phyloP scores from a whole-genome alignment of 495 filamentous ascomycete species.

The Podospora sp. region DNA sequence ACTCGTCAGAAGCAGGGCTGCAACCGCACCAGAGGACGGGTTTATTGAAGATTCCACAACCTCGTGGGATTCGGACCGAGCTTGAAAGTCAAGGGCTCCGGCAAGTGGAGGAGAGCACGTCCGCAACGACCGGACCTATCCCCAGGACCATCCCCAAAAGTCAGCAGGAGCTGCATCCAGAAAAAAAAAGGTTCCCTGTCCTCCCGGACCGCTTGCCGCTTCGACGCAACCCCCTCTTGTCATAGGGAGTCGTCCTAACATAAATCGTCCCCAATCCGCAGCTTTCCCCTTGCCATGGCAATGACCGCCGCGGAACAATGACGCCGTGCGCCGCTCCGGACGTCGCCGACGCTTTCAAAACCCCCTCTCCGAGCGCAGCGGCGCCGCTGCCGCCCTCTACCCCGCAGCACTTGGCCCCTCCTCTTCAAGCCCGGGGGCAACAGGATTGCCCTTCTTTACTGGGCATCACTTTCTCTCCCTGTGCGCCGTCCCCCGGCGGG shows the following conservation, averaged over 20 bases:
- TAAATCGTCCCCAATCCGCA: slow-evolving; percentile 15
- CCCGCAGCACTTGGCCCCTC: slow-evolving; percentile 22
- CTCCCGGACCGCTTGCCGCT: slow-evolving; percentile 18
- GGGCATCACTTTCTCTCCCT: not conserved
- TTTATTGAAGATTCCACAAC: slow-evolving; percentile 14
- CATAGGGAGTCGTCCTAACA: slow-evolving; percentile 8
- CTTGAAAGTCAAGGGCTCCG: not conserved
- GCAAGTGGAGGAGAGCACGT: not conserved
- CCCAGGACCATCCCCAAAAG: slow-evolving; percentile 2
- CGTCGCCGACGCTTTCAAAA: slow-evolving; percentile 35
- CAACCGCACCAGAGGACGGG: not conserved
- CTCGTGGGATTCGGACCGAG: not conserved
- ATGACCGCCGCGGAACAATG: slow-evolving; percentile 46
- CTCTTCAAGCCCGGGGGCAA: not conserved
- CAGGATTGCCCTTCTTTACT: not conserved
- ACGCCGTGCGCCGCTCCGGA: slow-evolving; percentile 44
- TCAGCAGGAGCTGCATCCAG: not conserved
- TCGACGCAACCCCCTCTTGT: not conserved
- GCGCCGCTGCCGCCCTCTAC: slow-evolving; percentile 20
- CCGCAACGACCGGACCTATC: slow-evolving; percentile 1
- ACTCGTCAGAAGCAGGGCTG: not conserved
- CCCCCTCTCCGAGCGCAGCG: slow-evolving; percentile 13
- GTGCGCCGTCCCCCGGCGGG: slow-evolving; percentile 27
- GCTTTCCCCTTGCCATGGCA: slow-evolving; percentile 31
- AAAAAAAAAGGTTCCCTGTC: slow-evolving; percentile 17